Conservation (phyloP, 2,329 filamentous ascomycete species). For the Chrysoporthe puriensis region DNA sequence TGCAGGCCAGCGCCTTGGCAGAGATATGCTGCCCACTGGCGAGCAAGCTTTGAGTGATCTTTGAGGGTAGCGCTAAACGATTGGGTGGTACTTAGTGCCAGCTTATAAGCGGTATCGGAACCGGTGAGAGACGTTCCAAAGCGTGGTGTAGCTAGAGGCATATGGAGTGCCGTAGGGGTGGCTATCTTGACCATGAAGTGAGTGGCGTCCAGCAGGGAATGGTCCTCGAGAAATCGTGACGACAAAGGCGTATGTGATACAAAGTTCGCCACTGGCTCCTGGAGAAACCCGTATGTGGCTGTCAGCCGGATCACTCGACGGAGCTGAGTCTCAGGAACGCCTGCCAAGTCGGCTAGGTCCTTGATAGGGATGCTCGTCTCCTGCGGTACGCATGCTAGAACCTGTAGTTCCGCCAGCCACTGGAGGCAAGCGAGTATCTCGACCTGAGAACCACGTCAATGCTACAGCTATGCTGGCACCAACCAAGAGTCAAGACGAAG, state of each 20-base stretch:
- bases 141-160: slow-evolving; percentile 35
- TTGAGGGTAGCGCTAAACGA: slow-evolving; percentile 27
- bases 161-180: slow-evolving; percentile 41
- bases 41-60: slow-evolving; percentile 35
- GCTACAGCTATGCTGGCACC: neutral
- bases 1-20: slow-evolving; percentile 1
- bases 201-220: slow-evolving; percentile 41
- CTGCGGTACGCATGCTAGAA: slow-evolving; percentile 49
- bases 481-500: neutral
- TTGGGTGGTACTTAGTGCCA: slow-evolving; percentile 31
- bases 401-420: slow-evolving; percentile 49
- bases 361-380: slow-evolving; percentile 39
- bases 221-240: slow-evolving; percentile 41
- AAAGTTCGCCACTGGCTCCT: slow-evolving; percentile 37
- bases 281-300: slow-evolving; percentile 41
- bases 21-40: slow-evolving; percentile 35
- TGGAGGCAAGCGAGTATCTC: slow-evolving; percentile 39
- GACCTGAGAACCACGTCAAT: neutral
- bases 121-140: neutral
- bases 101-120: slow-evolving; percentile 30
- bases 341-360: slow-evolving; percentile 47
- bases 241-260: slow-evolving; percentile 46
- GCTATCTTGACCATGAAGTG: slow-evolving; percentile 44
- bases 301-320: slow-evolving; percentile 39
- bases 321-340: slow-evolving; percentile 44